Evolutionary conservation across 306 rosid genomes (phyloP).

Genomic region (Dryas octopetala): DNA sequence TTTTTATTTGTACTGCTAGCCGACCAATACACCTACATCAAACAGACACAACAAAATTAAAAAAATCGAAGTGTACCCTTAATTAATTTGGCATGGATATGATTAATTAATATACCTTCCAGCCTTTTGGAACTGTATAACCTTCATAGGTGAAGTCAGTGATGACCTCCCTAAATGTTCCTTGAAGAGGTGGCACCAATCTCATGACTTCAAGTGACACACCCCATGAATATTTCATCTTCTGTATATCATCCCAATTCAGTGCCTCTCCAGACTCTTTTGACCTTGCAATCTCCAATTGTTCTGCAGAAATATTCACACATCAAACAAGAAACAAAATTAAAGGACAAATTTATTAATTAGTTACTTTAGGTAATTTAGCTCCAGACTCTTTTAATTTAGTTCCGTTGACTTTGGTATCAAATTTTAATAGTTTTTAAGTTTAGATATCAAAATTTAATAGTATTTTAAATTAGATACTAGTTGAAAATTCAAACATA

Average conservation of each 20-base stretch:
- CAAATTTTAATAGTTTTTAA: too few species aligned
- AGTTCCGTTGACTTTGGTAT: too few species aligned
- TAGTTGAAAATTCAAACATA: too few species aligned
- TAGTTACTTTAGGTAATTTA: too few species aligned
- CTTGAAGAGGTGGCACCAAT: conserved; percentile 42
- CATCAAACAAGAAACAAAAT: too few species aligned
- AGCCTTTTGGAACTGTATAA: conserved; percentile 50
- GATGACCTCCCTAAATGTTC: conserved; percentile 49
- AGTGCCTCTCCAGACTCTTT: conserved; percentile 42
- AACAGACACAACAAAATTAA: neutral
- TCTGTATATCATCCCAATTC: conserved; percentile 54
- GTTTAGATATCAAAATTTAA: too few species aligned
- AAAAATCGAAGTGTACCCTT: too few species aligned
- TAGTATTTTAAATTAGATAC: too few species aligned
- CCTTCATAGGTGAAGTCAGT: conserved; percentile 48
- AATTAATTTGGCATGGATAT: too few species aligned
- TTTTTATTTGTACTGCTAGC: conserved; percentile 38
- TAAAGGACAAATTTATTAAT: too few species aligned
- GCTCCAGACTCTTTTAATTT: too few species aligned
- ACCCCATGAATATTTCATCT: conserved; percentile 63
- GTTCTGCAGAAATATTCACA: conserved; percentile 31
- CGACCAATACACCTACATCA: conserved; percentile 43
- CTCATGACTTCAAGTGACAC: conserved; percentile 51
- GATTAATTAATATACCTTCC: conserved; percentile 40
- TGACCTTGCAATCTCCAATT: conserved; percentile 36